Base-by-base conservation (phyloP, 805 yeast genomes). In the Saccharomycopsis olivae region DNA sequence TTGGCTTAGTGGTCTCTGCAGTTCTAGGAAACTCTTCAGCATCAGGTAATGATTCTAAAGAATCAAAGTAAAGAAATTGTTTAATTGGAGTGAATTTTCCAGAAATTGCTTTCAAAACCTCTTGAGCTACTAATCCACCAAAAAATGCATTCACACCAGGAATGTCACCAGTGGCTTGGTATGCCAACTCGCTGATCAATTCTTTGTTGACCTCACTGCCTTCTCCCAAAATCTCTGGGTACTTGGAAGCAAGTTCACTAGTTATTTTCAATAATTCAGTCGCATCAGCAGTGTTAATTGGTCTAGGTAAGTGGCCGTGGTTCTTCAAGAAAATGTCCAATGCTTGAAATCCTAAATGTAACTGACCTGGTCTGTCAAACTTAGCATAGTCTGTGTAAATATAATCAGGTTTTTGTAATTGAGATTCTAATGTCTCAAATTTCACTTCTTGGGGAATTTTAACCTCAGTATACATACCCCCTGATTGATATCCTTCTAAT, bases 81-180 rank as follows among this genome's bases (percentile, higher is more conserved):
- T 82, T 80, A 39, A 89, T 66, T 6, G 98, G 98, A n/a, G 78
- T 75, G 54, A 88, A 92, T 62, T 92, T 92, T 37, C 96, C 95
- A 9, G 96, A 84, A 51, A 88, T 82, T 33, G 94, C 94, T 64
- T 92, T 92, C 56, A 92, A 70, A 16, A 85, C 96, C 62, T 92
- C 98, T 61, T 92, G 98, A 3, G 98, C 98, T 34, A 85, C 80
- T 40, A 89, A 66, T 25, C 97, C 97, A 59, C 98, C 98, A 53
- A 77, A 73, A 46, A 88, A 80, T 2, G 96, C 96, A 49, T 75
- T 78, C 56, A 86, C 62, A 28, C 89, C 95, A 16, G 96, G 95
- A 35, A 89, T 61, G 53, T 89, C 96, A 61, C 98, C 98, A 38
- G 78, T 70, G 2, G 96, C 80, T 58, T 89, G 95, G 60, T 66